These are phyloP conservation scores for Phytopythium oedochilum DNA, from an alignment of 352 stramenopile species.

Conservation along the genomic window DNA sequence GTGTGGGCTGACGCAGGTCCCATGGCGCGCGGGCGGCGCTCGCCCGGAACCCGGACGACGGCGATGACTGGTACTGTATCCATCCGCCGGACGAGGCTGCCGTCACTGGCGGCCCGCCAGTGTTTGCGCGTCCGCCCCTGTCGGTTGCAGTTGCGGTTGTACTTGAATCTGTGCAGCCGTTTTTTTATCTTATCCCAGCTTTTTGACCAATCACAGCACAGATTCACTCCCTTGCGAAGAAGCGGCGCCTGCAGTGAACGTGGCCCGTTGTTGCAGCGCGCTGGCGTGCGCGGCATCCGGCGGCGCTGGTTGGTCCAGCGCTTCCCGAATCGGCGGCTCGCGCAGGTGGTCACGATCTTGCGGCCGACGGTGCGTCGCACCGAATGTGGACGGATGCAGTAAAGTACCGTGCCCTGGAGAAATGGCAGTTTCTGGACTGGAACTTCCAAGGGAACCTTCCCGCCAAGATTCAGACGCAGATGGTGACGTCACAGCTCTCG, in stretches of 20 bases:
- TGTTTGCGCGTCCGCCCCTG: not conserved
- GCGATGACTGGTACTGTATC: too few relatives aligned
- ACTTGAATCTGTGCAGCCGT: constrained; percentile 2
- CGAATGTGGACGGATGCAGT: too few relatives aligned
- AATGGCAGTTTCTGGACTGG: too few relatives aligned
- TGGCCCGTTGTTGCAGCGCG: too few relatives aligned
- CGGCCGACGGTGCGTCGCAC: too few relatives aligned
- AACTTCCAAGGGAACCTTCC: too few relatives aligned
- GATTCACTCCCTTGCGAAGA: not conserved
- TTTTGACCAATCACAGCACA: not conserved
- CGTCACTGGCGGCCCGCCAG: too few relatives aligned
- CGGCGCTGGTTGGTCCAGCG: not conserved
- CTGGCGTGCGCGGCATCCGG: not conserved
- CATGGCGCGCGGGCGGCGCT: too few relatives aligned
- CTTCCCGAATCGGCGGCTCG: not conserved
- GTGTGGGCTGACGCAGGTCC: too few relatives aligned
- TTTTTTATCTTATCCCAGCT: not conserved
- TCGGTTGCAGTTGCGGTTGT: not conserved
- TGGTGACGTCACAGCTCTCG: not conserved
- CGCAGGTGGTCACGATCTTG: not conserved
- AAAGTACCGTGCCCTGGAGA: too few relatives aligned
- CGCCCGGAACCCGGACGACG: too few relatives aligned
- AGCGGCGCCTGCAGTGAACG: not conserved
- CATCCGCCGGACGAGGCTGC: not conserved
- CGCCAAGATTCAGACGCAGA: too few relatives aligned